Conservation (phyloP, 1,284 basidiomycete genomes). For the Leccinum pseudoinsigne region DNA sequence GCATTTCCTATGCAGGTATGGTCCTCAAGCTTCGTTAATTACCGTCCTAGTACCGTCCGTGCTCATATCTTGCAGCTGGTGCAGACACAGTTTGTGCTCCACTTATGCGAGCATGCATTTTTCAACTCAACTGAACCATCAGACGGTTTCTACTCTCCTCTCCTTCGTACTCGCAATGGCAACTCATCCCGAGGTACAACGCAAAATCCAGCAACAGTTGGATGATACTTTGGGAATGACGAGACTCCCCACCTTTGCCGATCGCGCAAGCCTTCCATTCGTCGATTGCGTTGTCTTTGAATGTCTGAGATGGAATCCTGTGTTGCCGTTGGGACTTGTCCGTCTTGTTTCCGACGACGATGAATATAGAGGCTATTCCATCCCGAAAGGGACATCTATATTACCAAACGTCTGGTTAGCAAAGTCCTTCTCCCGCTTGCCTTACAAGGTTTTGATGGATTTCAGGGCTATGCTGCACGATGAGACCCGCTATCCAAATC, state of each 20-base stretch:
- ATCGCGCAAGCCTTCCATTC: conserved; percentile 37
- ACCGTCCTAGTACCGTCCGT: not conserved
- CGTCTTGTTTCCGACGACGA: conserved; percentile 42
- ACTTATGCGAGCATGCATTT: not conserved
- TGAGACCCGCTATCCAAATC: conserved; percentile 22
- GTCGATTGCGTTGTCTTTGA: conserved; percentile 41
- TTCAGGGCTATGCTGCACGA: conserved; percentile 33
- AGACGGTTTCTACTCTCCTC: conserved; percentile 21
- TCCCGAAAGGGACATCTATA: conserved; percentile 44
- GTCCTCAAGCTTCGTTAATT: conserved; percentile 1
- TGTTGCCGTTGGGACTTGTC: conserved; percentile 40
- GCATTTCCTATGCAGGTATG: conserved; percentile 42
- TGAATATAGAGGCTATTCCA: conserved; percentile 43
- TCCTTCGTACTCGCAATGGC: conserved; percentile 42
- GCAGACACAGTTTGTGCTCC: conserved; percentile 26
- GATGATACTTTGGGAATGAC: conserved; percentile 32
- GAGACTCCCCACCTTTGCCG: conserved; percentile 39
- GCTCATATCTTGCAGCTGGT: conserved; percentile 18
- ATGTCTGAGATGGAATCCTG: conserved; percentile 46
- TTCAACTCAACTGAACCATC: conserved; percentile 5
- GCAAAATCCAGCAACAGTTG: conserved; percentile 37
- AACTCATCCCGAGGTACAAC: conserved; percentile 39
- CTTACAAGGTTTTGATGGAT: conserved; percentile 5
- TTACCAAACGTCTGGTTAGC: conserved; percentile 44
- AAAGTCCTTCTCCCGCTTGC: not conserved